Conservation (phyloP, 441 rosid species). For the Rhodomyrtus psidioides region DNA sequence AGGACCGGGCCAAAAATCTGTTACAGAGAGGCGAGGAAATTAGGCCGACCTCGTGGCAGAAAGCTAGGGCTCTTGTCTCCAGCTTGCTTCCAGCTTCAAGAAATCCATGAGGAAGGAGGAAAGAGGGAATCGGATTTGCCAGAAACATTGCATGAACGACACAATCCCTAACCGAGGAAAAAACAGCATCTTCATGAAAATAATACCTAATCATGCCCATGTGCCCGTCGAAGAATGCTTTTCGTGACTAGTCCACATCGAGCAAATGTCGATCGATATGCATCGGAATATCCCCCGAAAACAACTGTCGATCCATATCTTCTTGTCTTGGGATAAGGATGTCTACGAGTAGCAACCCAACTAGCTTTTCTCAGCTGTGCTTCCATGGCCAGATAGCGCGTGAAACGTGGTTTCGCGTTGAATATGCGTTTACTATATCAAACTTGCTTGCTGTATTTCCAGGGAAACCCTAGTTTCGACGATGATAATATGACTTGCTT, state of each 20-base stretch:
- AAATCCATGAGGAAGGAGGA: background rate
- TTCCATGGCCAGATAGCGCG: background rate
- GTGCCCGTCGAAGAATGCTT: background rate
- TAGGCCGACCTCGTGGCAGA: background rate
- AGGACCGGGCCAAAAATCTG: slow-evolving; percentile 1
- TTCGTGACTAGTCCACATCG: background rate
- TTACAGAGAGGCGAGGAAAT: background rate
- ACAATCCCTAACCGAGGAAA: background rate
- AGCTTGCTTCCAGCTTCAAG: background rate
- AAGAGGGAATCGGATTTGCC: background rate
- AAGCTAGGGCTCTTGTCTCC: background rate
- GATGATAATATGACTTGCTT: background rate
- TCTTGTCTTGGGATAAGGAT: background rate
- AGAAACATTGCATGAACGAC: background rate
- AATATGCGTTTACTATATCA: background rate
- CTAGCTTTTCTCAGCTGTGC: background rate
- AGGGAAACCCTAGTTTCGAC: background rate
- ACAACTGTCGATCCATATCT: background rate
- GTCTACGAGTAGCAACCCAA: background rate
- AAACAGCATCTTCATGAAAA: background rate
- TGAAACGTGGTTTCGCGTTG: background rate
- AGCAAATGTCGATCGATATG: background rate
- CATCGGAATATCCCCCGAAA: background rate
- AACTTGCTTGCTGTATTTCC: background rate
- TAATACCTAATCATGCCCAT: background rate